A percentile compares a stretch with the other conserved stretches of the same genome.
These are phyloP conservation scores for Nitzschia putrida DNA, from an alignment of 108 stramenopile genomes.

Conservation along the genomic window DNA sequence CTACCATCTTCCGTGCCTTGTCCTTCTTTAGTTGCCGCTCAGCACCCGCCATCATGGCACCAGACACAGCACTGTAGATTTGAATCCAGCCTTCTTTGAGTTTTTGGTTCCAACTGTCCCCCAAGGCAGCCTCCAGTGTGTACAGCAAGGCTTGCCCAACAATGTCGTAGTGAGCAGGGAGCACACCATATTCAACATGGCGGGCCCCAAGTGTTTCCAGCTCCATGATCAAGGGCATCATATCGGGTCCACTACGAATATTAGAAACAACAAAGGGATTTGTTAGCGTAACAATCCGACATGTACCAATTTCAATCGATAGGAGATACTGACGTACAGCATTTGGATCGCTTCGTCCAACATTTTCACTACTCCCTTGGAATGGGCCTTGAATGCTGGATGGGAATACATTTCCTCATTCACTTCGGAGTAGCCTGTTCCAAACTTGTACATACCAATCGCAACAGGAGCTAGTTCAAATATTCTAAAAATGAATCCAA, in stretches of 20 bases:
- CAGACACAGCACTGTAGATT: slow-evolving; percentile 9
- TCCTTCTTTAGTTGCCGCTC: neutral
- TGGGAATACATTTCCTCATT: slow-evolving; percentile 32
- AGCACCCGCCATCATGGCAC: neutral
- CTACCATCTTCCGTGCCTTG: too few species aligned
- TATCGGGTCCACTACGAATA: slow-evolving; percentile 15
- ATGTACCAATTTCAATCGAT: neutral
- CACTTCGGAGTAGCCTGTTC: neutral
- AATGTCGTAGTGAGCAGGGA: slow-evolving; percentile 34
- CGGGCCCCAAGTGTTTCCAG: slow-evolving; percentile 25
- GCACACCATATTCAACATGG: slow-evolving; percentile 38
- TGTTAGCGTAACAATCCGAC: too few species aligned
- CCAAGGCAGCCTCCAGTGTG: slow-evolving; percentile 34
- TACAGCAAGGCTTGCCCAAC: slow-evolving; percentile 37
- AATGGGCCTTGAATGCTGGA: slow-evolving; percentile 32
- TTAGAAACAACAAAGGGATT: neutral
- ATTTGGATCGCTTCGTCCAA: slow-evolving; percentile 28
- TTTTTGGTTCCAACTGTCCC: slow-evolving; percentile 29
- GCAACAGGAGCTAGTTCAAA: slow-evolving; percentile 39
- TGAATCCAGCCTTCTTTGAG: slow-evolving; percentile 36
- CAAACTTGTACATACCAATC: slow-evolving; percentile 21
- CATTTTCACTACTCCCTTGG: slow-evolving; percentile 31
- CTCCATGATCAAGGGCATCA: slow-evolving; percentile 14
- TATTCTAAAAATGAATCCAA: too few species aligned
- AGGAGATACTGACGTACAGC: slow-evolving; percentile 10